Percentiles rank a stretch among this genome's conserved stretches.
phyloP scores from a whole-genome alignment of 1,139 yeast species.

The Pichia sp. region DNA sequence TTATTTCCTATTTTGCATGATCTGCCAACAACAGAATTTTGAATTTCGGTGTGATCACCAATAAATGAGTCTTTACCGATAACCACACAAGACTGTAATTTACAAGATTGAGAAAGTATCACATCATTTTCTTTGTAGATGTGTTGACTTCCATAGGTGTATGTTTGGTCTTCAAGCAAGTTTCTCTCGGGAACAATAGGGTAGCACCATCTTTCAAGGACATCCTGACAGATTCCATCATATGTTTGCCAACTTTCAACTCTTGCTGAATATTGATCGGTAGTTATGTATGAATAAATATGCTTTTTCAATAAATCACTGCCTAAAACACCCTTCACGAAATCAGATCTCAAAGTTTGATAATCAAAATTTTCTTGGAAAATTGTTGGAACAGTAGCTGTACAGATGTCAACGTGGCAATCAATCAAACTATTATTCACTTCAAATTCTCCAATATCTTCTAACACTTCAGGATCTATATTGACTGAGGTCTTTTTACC shows the following conservation, averaged over 20 bases:
- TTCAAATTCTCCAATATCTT: conserved; percentile 70
- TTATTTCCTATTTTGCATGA: conserved; percentile 79
- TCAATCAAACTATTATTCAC: conserved; percentile 90
- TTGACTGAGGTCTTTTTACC: conserved; percentile 45
- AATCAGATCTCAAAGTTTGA: conserved; percentile 79
- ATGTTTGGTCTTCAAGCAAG: conserved; percentile 63
- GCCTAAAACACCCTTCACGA: conserved; percentile 84
- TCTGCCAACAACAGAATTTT: conserved; percentile 76
- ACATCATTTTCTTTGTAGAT: conserved; percentile 82
- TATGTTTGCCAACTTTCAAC: conserved; percentile 93
- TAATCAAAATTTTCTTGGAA: conserved; percentile 96
- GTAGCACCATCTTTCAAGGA: conserved; percentile 85
- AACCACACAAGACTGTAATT: conserved; percentile 67
- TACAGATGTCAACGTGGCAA: conserved; percentile 92
- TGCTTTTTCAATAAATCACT: conserved; percentile 89
- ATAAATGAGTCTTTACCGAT: conserved; percentile 73
- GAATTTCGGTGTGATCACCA: conserved; percentile 52
- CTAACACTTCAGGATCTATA: conserved; percentile 81
- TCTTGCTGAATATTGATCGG: conserved; percentile 83
- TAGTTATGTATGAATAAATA: conserved; percentile 77
- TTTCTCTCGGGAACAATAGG: conserved; percentile 90
- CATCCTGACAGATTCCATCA: conserved; percentile 86
- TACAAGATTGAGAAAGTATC: conserved; percentile 87
- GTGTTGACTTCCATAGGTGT: conserved; percentile 75
- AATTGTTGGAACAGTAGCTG: conserved; percentile 91